Base-by-base conservation (phyloP, 495 filamentous ascomycete genomes). In the Aspergillus indologenus region DNA sequence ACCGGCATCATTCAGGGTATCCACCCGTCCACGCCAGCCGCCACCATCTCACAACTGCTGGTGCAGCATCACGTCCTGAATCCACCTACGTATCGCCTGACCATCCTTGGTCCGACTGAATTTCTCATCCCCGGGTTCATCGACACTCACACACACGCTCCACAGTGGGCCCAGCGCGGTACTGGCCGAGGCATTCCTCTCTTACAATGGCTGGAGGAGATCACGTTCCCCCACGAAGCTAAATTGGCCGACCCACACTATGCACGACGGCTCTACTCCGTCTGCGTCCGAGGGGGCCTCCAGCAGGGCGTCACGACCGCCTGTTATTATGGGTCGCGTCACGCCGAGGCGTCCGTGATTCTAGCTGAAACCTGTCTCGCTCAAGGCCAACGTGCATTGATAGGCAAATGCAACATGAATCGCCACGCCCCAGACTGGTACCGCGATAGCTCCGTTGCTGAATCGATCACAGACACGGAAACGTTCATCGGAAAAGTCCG, bases 361-460 rank as follows among this genome's bases (percentile, higher is more conserved):
- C 79, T 89, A 9, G 85, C 85, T 0, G 76, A 84, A 21, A 72
- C 81, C 4, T 88, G 86, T 56, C 60, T 78, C 1, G 67, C 69
- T 15, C 75, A 77, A 51, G 83, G 84, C 1, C 87, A 89, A 68
- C 75, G 87, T 17, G 86, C 86, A 0, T 71, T 87, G 2, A 79
- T 89, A 5, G 87, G 87, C 1, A 88, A 87, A 59, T 85, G 81
- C 61, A 86, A 85, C 61, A 87, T 86, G 80, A 80, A 85, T 58
- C 80, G 85, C 1, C 78, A 85, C 59, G 75, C 83, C 5, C 84
- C 85, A 1, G 78, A 80, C 8, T 84, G 79, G 70, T 88, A 87
- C 61, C 68, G 75, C 6, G 86, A 89, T 59, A 59, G 65, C 0
- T 75, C 71, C 3, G 72, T 77, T 5, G 68, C 74, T 8, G 67